Evolutionary conservation across 2,329 filamentous ascomycete genomes (phyloP).

Genomic region (Thielaviopsis ethacetica): DNA sequence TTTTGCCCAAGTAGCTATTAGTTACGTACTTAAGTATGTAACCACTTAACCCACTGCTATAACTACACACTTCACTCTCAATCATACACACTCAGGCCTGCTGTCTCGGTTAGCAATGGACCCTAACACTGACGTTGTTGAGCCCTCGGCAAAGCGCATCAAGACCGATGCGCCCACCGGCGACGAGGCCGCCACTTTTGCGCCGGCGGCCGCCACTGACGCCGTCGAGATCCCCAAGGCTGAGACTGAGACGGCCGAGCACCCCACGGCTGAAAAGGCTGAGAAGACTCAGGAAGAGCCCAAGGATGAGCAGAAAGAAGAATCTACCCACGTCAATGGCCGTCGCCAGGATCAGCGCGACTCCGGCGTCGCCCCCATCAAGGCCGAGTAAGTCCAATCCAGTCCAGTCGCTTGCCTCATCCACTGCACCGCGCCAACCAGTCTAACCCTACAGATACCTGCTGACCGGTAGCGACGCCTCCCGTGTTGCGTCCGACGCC

Average conservation of each 20-base stretch:
- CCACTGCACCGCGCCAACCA: not conserved
- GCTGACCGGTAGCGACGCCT: constrained; percentile 37
- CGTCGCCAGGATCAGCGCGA: constrained; percentile 17
- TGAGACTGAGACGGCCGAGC: not conserved
- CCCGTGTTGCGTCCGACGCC: constrained; percentile 22
- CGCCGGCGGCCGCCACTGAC: constrained; percentile 1
- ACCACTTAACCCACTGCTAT: not conserved
- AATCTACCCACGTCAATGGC: constrained; percentile 31
- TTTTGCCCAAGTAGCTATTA: not conserved
- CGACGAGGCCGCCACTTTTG: constrained; percentile 7
- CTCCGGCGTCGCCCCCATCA: constrained; percentile 19
- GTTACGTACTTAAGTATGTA: not conserved
- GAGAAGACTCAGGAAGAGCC: too few species aligned
- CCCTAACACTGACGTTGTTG: constrained; percentile 13
- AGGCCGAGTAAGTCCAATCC: constrained; percentile 25
- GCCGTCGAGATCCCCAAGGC: not conserved
- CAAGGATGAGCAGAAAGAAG: too few species aligned
- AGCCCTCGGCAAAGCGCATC: constrained; percentile 40
- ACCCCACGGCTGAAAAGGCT: too few species aligned
- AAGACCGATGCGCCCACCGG: constrained; percentile 21
- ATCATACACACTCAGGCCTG: too few species aligned
- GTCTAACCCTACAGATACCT: constrained; percentile 19
- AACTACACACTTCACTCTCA: too few species aligned
- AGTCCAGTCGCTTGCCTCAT: too few species aligned
- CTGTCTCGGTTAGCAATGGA: too few species aligned